Evolutionary conservation across 495 filamentous ascomycete genomes (phyloP).

Genomic region (Immersiella caudata): DNA sequence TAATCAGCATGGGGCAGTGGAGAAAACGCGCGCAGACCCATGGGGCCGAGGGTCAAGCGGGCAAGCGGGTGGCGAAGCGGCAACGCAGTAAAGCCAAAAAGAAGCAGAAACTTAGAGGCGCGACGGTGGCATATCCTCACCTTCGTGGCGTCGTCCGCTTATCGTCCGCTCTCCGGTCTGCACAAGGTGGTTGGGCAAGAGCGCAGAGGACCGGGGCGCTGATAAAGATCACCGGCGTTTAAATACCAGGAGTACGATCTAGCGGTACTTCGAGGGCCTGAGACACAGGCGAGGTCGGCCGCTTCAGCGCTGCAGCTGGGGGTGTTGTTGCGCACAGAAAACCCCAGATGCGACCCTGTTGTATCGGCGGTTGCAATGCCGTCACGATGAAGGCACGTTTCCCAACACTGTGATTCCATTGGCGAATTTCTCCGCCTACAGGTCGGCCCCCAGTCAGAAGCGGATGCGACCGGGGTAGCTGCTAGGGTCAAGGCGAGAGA

Average conservation of each 20-base stretch:
- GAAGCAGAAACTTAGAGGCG: background rate
- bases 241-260: background rate
- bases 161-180: background rate
- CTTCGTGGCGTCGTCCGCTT: background rate
- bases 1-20: slow-evolving; percentile 47
- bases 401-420: slow-evolving; percentile 28
- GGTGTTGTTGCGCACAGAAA: background rate
- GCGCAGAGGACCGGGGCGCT: background rate
- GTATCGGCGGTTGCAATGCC: slow-evolving; percentile 14
- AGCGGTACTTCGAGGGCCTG: background rate
- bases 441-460: slow-evolving; percentile 1
- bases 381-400: slow-evolving; percentile 33
- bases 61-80: slow-evolving; percentile 1
- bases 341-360: background rate
- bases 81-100: background rate
- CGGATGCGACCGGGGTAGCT: background rate
- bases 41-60: background rate
- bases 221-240: background rate
- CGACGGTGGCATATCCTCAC: background rate
- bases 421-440: slow-evolving; percentile 28
- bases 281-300: background rate
- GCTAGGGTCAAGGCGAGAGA: background rate
- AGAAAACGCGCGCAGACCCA: slow-evolving; percentile 12
- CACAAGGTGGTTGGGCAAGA: background rate
- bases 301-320: background rate